Evolutionary conservation across 1,284 basidiomycete species (phyloP).

Genomic region (Boletus smithii): DNA sequence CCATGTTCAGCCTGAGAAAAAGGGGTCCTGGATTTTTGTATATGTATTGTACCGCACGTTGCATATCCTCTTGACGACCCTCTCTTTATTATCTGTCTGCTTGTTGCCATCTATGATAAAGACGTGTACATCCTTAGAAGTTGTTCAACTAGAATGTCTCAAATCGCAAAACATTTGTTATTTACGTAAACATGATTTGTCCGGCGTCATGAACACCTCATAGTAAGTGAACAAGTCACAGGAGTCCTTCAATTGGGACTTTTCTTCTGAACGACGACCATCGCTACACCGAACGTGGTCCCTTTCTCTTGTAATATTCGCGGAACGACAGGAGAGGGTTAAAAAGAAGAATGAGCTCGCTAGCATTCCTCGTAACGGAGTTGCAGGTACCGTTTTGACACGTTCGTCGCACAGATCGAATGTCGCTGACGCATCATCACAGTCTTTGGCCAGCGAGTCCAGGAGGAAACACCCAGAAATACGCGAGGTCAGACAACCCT

Average conservation of each 20-base stretch:
- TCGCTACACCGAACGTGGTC: background rate
- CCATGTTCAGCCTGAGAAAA: too few relatives aligned
- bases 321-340: background rate
- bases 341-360: conserved; percentile 45
- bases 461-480: conserved; percentile 80
- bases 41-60: too few relatives aligned
- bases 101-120: too few relatives aligned
- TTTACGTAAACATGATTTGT: conserved; percentile 9
- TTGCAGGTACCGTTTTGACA: conserved; percentile 40
- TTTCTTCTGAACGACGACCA: background rate
- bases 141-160: too few relatives aligned
- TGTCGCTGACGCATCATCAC: conserved; percentile 8
- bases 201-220: background rate
- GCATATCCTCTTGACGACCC: too few relatives aligned
- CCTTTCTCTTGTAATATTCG: background rate
- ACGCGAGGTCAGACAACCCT: conserved; percentile 54
- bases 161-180: too few relatives aligned
- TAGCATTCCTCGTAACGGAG: conserved; percentile 53
- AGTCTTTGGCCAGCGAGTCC: conserved; percentile 79
- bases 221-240: too few relatives aligned
- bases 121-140: too few relatives aligned
- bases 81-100: too few relatives aligned
- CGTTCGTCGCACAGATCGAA: background rate
- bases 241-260: too few relatives aligned
- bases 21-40: too few relatives aligned